phyloP scores from a whole-genome alignment of 2,329 filamentous ascomycete genomes.

The Sarocladium brachiariae region DNA sequence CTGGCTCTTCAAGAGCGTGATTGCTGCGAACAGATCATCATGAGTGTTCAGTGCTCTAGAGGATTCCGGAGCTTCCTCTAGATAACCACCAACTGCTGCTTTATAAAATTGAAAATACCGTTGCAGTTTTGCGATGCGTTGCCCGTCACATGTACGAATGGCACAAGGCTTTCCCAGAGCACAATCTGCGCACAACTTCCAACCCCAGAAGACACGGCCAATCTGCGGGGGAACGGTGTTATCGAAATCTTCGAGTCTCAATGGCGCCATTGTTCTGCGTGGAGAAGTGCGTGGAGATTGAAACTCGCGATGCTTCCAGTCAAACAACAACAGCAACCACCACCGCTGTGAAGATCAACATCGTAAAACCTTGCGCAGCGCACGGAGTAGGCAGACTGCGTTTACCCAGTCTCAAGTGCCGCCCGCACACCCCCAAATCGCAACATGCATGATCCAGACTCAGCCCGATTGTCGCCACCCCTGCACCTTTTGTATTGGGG shows the following conservation, averaged over 20 bases:
- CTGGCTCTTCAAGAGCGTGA: constrained; percentile 2
- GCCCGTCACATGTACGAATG: background rate
- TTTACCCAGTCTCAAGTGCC: background rate
- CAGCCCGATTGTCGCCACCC: background rate
- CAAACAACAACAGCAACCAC: too few species aligned
- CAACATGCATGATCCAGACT: background rate
- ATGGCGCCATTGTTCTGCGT: background rate
- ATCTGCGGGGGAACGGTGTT: background rate
- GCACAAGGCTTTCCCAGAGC: background rate
- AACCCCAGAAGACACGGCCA: constrained; percentile 2
- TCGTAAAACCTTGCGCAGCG: background rate
- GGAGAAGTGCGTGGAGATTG: background rate
- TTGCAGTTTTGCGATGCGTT: background rate
- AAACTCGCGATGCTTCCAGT: background rate
- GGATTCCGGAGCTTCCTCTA: constrained; percentile 1
- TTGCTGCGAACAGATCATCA: constrained; percentile 7
- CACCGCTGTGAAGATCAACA: background rate
- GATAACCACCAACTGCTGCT: constrained; percentile 3
- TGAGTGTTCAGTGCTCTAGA: background rate
- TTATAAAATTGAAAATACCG: constrained; percentile 10
- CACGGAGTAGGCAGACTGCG: background rate
- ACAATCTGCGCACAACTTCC: constrained; percentile 2
- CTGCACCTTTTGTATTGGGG: background rate
- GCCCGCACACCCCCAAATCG: background rate
- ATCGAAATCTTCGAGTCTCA: background rate